Base-by-base conservation (phyloP, 257 asterid species). In the Przewalskia tangutica region DNA sequence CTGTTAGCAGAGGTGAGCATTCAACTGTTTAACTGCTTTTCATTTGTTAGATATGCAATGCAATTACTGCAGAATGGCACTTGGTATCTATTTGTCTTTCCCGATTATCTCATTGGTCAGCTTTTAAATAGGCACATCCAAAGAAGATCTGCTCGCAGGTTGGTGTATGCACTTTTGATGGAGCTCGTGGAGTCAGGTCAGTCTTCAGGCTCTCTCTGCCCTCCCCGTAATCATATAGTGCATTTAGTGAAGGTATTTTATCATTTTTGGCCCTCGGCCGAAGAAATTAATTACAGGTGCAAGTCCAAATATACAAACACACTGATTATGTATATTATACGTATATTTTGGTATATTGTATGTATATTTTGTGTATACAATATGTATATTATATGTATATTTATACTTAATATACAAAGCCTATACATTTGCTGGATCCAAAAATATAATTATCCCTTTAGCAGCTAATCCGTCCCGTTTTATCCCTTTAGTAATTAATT, bases 131-230 rank as follows among this genome's bases (percentile, higher is more conserved):
- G 99, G 87, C 97, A 34, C 90, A 82, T 42, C 97, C 99, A 17
- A 88, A 89, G 89, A 96, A 86, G 90, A 82, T 96, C 50, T 96
- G 99, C 89, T 90, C 98, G 83, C 97, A 89, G 86, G 84, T 92
- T 70, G 98, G 98, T 13, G 82, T 93, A 58, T 96, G 99, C 91
- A 88, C 97, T 62, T 93, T 94, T 36, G 97, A 94, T 87, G 99
- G 99, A 82, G 86, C 92, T 82, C 97, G 65, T 81, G 97, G 98
- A 42, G 92, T 96, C 60, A 93, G 98, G 99, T 95, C 55, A 81
- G 86, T 27, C 81, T 70, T 38, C 14, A 11, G 48, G 68, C 81
- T 60, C 64, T 54, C 38, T 65, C 13, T 79, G 5, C 81, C 67
- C n/a, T 79, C 3, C 55, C 40, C 2, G 20, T 59, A 51, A 13